Evolutionary conservation across 306 rosid genomes (phyloP).

Genomic region (Gleditsia sinensis): DNA sequence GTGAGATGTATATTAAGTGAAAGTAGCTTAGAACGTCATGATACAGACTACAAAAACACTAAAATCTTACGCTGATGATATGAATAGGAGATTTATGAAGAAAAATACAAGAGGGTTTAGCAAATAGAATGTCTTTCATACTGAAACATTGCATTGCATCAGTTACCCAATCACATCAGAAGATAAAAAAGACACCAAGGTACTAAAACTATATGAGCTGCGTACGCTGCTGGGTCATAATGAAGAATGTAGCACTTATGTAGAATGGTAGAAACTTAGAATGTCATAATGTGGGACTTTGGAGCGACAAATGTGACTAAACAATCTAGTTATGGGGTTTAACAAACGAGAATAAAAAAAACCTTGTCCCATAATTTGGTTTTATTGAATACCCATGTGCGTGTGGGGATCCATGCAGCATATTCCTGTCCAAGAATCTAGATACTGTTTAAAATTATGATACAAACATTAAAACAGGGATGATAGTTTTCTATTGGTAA

Average conservation of each 20-base stretch:
- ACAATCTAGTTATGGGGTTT: neutral
- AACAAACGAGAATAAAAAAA: slow-evolving; percentile 4
- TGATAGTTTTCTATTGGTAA: too few relatives aligned
- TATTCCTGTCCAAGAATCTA: neutral
- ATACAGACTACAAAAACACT: too few relatives aligned
- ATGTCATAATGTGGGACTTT: neutral
- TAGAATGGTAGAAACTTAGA: neutral
- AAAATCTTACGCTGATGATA: too few relatives aligned
- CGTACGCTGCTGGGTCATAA: neutral
- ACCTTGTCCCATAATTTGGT: neutral
- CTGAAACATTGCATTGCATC: neutral
- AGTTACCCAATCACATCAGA: too few relatives aligned
- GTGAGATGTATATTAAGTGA: too few relatives aligned
- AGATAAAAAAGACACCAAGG: neutral
- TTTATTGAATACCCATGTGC: slow-evolving; percentile 23
- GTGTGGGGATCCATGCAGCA: slow-evolving; percentile 25
- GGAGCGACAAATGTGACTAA: neutral
- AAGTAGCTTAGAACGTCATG: too few relatives aligned
- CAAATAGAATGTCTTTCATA: neutral
- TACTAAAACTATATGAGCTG: too few relatives aligned
- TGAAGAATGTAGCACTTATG: neutral
- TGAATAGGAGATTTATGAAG: too few relatives aligned
- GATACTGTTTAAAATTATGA: neutral
- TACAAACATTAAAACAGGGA: neutral
- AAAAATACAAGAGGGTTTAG: too few relatives aligned